Evolutionary conservation across 352 stramenopile genomes (phyloP).

Genomic region (Pythium biforme): DNA sequence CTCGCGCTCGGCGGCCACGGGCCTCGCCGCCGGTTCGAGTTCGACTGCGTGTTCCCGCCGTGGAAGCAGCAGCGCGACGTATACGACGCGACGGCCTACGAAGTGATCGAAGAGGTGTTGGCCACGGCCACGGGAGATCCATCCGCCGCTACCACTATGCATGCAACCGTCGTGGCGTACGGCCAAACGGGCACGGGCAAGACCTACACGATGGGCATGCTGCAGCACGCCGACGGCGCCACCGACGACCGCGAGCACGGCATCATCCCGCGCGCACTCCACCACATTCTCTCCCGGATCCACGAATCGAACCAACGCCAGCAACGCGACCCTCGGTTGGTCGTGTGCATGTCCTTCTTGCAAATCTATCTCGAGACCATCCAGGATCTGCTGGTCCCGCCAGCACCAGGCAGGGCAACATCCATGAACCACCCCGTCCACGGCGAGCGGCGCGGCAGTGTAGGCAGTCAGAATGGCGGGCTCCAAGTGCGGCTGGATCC

Average conservation of each 20-base stretch:
- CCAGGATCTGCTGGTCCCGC: conserved; percentile 39
- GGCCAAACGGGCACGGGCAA: conserved; percentile 76
- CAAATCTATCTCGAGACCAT: conserved; percentile 80
- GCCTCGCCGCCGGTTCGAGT: conserved; percentile 50
- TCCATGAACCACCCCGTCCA: not conserved
- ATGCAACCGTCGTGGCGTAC: conserved; percentile 63
- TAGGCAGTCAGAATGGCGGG: conserved; percentile 7
- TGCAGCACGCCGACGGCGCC: conserved; percentile 30
- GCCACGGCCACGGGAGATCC: no score
- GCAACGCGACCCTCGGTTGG: not conserved
- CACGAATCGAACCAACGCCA: conserved; percentile 19
- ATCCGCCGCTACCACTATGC: not conserved
- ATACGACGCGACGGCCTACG: conserved; percentile 40
- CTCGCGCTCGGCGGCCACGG: conserved; percentile 21
- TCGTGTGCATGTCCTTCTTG: conserved; percentile 56
- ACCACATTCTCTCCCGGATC: conserved; percentile 46
- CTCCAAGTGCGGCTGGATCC: conserved; percentile 48
- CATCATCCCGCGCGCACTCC: conserved; percentile 62
- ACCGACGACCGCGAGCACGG: conserved; percentile 35
- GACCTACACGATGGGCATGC: conserved; percentile 78
- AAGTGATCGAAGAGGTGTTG: conserved; percentile 39
- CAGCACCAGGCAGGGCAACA: not conserved
- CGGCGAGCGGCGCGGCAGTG: not conserved
- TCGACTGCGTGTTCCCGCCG: conserved; percentile 61
- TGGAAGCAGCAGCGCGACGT: conserved; percentile 49